phyloP scores from a whole-genome alignment of 768 basidiomycete genomes.

The Gymnopilus junonius region DNA sequence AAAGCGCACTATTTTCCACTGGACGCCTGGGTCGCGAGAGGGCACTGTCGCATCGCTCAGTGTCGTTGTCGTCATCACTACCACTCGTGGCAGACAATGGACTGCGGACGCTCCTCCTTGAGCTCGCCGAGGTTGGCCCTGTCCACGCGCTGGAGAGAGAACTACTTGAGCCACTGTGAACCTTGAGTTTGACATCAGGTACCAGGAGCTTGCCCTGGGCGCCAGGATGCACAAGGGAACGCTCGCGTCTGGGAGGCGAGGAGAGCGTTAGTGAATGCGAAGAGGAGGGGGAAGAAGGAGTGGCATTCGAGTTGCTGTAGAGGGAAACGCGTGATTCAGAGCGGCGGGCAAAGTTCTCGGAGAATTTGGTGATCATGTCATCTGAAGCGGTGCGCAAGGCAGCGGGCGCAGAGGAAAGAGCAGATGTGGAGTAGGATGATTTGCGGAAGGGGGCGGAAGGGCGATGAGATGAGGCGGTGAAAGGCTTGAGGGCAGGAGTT shows the following conservation, averaged over 20 bases:
- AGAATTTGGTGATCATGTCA: constrained; percentile 59
- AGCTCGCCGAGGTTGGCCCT: constrained; percentile 26
- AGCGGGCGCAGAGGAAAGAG: constrained; percentile 11
- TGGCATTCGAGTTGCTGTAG: constrained; percentile 17
- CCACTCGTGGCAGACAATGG: constrained; percentile 36
- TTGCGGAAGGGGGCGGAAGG: constrained; percentile 14
- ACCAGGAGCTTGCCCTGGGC: constrained; percentile 69
- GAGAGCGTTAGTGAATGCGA: constrained; percentile 39
- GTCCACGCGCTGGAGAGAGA: constrained; percentile 41
- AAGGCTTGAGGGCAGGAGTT: constrained; percentile 33
- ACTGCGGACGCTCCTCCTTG: constrained; percentile 32
- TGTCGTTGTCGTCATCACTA: constrained; percentile 35
- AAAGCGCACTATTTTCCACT: constrained; percentile 54
- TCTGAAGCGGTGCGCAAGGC: constrained; percentile 36
- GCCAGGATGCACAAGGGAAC: constrained; percentile 57
- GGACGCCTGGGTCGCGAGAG: constrained; percentile 38
- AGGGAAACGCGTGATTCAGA: constrained; percentile 52
- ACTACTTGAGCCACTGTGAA: constrained; percentile 38
- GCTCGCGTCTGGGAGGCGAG: constrained; percentile 46
- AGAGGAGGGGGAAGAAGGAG: constrained; percentile 38
- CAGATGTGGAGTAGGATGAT: constrained; percentile 10
- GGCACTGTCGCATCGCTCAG: constrained; percentile 18
- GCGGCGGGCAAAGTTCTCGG: constrained; percentile 58
- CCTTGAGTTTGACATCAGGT: constrained; percentile 46
- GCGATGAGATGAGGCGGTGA: constrained; percentile 55